Evolutionary conservation across 192 early-diverging fungal species (phyloP), one percentile per base, ranked within the genome.

Genomic region (Phlyctochytrium planicorne): DNA sequence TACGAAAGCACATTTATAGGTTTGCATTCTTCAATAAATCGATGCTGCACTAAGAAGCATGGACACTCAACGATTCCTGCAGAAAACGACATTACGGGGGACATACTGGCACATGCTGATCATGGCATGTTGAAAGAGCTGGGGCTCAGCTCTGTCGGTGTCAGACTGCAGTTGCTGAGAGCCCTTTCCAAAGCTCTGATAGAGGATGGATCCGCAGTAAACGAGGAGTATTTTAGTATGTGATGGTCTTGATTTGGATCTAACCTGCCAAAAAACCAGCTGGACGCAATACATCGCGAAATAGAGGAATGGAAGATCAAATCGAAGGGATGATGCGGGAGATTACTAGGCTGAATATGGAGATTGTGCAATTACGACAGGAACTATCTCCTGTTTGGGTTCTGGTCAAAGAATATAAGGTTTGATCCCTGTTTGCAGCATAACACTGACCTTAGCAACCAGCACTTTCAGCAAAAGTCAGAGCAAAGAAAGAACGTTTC

Each of bases 61-160:
- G n/a, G n/a, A n/a, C n/a, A n/a, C n/a, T 27, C 16, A 57, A 10
- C 25, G 10, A 25, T 20, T 57, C 10, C 12, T 4, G 25, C 55
- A 92, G 96, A 96, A 60, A 89, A 97, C 74, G 85, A 84, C 24
- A 94, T 98, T 66, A 90, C 89, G 29, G 96, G 96, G 59, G 93
- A 94, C 53, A 79, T 94, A 3, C 82, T 98, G 2, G 75, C 93
- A 34, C 87, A 91, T 71, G 87, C 95, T 23, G 93, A 95, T 77
- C 94, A 97, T 77, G 91, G 90, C 52, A 84, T 95, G 34, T 81
- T 98, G 62, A 92, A 90, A 74, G 94, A 95, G 67, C 75, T 98
- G 57, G 89, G 87, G 2, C 85, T 98, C 52, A 80, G 78, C 53
- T 90, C 93, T 1, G 86, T 97, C 17, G 96, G 96, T 1, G 89